Percentiles rank a stretch among this genome's conserved stretches.
Conservation (phyloP, 2,329 filamentous ascomycete species). For the Clonostachys solani region DNA sequence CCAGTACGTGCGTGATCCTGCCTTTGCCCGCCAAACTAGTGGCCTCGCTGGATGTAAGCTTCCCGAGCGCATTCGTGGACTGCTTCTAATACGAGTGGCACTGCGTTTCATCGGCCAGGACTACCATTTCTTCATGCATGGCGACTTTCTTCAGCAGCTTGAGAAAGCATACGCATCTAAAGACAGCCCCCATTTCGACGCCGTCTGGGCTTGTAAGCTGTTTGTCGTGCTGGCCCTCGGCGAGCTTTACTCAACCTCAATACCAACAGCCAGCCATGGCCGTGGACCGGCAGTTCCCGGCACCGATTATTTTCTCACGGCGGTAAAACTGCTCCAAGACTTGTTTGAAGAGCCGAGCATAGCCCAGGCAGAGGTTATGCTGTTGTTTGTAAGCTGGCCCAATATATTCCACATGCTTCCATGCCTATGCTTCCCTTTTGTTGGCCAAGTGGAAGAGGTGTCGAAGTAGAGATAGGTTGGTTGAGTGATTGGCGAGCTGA, state of each 20-base stretch:
- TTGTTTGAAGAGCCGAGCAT: constrained; percentile 7
- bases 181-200: neutral
- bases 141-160: constrained; percentile 5
- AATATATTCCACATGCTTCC: no score
- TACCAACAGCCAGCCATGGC: neutral
- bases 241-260: constrained; percentile 7
- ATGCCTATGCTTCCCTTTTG: no score
- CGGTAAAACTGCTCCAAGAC: constrained; percentile 6
- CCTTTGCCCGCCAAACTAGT: constrained; percentile 4
- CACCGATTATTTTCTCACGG: constrained; percentile 6
- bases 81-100: constrained; percentile 8
- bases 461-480: no score
- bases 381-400: constrained; percentile 6
- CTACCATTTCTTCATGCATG: constrained; percentile 7
- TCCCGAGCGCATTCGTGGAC: constrained; percentile 7
- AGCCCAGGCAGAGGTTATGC: constrained; percentile 5
- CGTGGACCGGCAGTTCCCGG: constrained; percentile 3
- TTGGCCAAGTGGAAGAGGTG: no score
- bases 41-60: constrained; percentile 2
- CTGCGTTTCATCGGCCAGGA: constrained; percentile 9
- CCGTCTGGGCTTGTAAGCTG: constrained; percentile 6
- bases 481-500: no score
- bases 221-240: constrained; percentile 6
- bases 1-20: constrained; percentile 3
- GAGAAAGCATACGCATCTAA: constrained; percentile 3